Evolutionary conservation across 768 basidiomycete genomes (phyloP), one percentile per base, ranked within the genome.

Genomic region (Agaricus blazei): DNA sequence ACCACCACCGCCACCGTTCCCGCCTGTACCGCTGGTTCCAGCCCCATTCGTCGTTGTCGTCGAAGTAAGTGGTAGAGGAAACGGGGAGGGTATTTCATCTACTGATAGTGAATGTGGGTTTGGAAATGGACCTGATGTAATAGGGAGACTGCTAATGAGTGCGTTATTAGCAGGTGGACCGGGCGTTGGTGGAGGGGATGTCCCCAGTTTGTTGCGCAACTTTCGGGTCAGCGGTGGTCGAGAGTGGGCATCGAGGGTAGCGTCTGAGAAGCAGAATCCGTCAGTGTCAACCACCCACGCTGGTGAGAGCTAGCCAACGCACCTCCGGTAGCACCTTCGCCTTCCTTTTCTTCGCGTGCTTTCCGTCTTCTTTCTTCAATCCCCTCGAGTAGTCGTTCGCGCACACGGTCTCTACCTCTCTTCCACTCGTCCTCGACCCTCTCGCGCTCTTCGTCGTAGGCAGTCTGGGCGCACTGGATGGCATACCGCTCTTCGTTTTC

Each of bases 261-360:
- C 79, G 62, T 93, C 90, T 89, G 43, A 48, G 36, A 54, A 56
- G 37, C 19, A 1, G 19, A 19, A 19, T 27, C 54, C 50, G 31
- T 41, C 51, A 51, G 26, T 41, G 44, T 56, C 38, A 49, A 51
- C 43, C 19, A 42, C 37, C 41, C 50, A 28, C n/a, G 55, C 38
- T 48, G 53, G 34, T 47, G 46, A 45, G 50, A 46, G 51, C 38
- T 51, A 46, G 51, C 38, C 50, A 29, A 72, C 80, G 54, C 47
- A 85, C 82, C 87, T 51, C 83, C 84, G 41, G 81, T 76, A 14
- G 82, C 84, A n/a, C 88, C 90, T 62, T 93, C 91, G 58, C 90
- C 88, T 57, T 93, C 91, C 65, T 92, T 93, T 72, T 93, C 91
- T 59, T 93, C 91, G 51, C 91, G 74, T 28, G 91, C 91, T 57